These are phyloP conservation scores for Aotearoamyces nothofagi DNA, from an alignment of 2,329 filamentous ascomycete genomes.

Conservation along the genomic window DNA sequence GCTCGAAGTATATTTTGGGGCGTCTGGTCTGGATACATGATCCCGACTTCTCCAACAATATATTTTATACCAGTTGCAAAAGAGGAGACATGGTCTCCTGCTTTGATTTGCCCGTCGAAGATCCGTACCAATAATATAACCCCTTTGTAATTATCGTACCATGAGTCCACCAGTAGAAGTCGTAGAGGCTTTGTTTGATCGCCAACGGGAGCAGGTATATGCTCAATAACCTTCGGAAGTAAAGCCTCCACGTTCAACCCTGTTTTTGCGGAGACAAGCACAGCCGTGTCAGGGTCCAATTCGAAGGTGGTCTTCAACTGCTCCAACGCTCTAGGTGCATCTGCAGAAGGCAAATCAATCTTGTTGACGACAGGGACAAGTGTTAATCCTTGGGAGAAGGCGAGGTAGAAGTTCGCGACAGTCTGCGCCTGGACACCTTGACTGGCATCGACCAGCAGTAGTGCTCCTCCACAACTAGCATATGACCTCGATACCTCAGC, in stretches of 20 bases:
- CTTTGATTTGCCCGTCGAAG: conserved; percentile 72
- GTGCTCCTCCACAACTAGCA: conserved; percentile 83
- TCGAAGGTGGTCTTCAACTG: conserved; percentile 84
- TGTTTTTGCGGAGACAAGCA: conserved; percentile 84
- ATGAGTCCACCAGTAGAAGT: conserved; percentile 86
- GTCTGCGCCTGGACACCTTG: conserved; percentile 97
- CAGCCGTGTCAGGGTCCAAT: conserved; percentile 58
- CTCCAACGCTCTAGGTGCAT: conserved; percentile 69
- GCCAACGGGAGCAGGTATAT: conserved; percentile 68
- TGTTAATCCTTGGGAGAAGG: conserved; percentile 77
- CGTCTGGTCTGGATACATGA: conserved; percentile 83
- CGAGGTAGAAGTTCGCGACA: conserved; percentile 95
- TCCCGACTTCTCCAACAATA: conserved; percentile 88
- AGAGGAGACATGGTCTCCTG: conserved; percentile 76
- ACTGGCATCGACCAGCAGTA: conserved; percentile 87
- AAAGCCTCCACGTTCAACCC: conserved; percentile 76
- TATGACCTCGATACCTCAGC: conserved; percentile 94
- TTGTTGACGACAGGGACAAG: conserved; percentile 94
- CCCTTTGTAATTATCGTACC: conserved; percentile 94
- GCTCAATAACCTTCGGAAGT: conserved; percentile 71
- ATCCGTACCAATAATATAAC: conserved; percentile 83
- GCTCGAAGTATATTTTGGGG: conserved; percentile 69
- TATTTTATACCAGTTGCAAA: conserved; percentile 84
- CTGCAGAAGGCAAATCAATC: conserved; percentile 81
- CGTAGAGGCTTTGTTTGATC: conserved; percentile 59